A percentile compares a stretch with the other conserved stretches of the same genome.
Evolutionary conservation across 345 rosid species (phyloP).

Genomic region (Cochlearia excelsa): DNA sequence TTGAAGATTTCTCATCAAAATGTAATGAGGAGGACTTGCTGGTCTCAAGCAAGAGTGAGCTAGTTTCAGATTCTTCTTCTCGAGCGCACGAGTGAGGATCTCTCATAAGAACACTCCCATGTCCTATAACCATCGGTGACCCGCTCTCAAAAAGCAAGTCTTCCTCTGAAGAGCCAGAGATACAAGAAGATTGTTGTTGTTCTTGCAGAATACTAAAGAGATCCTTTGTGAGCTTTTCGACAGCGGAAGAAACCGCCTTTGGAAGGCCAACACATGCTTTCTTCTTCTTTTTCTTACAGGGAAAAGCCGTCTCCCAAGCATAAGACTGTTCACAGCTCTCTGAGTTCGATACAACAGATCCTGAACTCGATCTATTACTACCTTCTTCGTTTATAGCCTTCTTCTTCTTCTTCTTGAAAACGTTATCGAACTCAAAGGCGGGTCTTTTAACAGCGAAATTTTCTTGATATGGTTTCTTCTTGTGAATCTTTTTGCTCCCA

Average conservation of each 20-base stretch:
- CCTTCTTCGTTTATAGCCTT: constrained; percentile 64
- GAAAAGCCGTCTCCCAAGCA: constrained; percentile 77
- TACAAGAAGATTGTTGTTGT: constrained; percentile 82
- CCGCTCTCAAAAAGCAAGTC: constrained; percentile 86
- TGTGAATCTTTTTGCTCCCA: constrained; percentile 52
- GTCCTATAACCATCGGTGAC: constrained; percentile 90
- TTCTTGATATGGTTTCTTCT: constrained; percentile 64
- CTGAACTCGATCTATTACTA: constrained; percentile 94
- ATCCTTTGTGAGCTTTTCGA: constrained; percentile 93
- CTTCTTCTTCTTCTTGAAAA: constrained; percentile 42
- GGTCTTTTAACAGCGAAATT: constrained; percentile 42
- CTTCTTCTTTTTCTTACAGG: constrained; percentile 86
- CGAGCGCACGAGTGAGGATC: constrained; percentile 72
- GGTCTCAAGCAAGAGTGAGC: constrained; percentile 85
- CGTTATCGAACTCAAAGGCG: constrained; percentile 46
- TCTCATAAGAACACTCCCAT: constrained; percentile 86
- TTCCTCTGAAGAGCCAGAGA: constrained; percentile 83
- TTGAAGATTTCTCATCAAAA: constrained; percentile 10
- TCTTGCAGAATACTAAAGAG: constrained; percentile 82
- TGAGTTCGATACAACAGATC: constrained; percentile 90
- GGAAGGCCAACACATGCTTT: constrained; percentile 81
- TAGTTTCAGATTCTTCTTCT: constrained; percentile 97
- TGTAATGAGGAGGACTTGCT: constrained; percentile 35
- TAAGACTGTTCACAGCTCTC: constrained; percentile 94
- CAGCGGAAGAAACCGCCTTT: constrained; percentile 64